Percentiles rank a stretch among this genome's conserved stretches.
These are phyloP conservation scores for Amanita pseudoporphyria DNA, from an alignment of 768 basidiomycete genomes.

Conservation along the genomic window DNA sequence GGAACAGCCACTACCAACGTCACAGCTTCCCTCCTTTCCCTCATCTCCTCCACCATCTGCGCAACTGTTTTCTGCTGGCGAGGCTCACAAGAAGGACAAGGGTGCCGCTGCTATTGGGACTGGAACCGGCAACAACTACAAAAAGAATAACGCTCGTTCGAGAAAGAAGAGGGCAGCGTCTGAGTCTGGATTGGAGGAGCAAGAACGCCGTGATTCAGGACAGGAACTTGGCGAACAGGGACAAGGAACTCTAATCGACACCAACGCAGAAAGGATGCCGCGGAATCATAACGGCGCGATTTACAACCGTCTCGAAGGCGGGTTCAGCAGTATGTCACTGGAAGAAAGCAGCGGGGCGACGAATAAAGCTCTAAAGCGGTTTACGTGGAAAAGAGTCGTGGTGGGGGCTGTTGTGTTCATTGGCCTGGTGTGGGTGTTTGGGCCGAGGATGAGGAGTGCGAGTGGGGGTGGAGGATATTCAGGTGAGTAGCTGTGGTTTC, in stretches of 20 bases:
- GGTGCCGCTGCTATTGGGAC: not conserved
- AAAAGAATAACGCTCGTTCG: not conserved
- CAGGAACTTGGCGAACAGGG: not conserved
- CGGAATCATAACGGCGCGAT: not conserved
- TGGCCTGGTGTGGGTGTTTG: slow-evolving; percentile 57
- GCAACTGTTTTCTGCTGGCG: not conserved
- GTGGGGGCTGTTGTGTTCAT: slow-evolving; percentile 48
- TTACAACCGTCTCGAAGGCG: slow-evolving; percentile 4
- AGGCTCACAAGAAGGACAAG: not conserved
- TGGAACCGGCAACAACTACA: not conserved
- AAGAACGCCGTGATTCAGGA: too few relatives aligned
- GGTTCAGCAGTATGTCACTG: not conserved
- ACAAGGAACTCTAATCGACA: not conserved
- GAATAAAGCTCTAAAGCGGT: slow-evolving; percentile 12
- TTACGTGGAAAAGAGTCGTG: slow-evolving; percentile 61
- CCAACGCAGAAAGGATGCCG: not conserved
- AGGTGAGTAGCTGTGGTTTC: slow-evolving; percentile 8
- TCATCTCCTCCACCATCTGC: not conserved
- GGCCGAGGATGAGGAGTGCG: slow-evolving; percentile 29
- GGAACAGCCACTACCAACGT: not conserved
- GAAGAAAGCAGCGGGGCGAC: not conserved
- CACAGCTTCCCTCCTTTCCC: slow-evolving; percentile 1
- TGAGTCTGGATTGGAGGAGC: not conserved
- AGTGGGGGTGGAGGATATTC: slow-evolving; percentile 15
- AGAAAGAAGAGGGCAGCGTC: too few relatives aligned